These are phyloP conservation scores for Candida anutae DNA, from an alignment of 1,139 yeast species.

Conservation along the genomic window DNA sequence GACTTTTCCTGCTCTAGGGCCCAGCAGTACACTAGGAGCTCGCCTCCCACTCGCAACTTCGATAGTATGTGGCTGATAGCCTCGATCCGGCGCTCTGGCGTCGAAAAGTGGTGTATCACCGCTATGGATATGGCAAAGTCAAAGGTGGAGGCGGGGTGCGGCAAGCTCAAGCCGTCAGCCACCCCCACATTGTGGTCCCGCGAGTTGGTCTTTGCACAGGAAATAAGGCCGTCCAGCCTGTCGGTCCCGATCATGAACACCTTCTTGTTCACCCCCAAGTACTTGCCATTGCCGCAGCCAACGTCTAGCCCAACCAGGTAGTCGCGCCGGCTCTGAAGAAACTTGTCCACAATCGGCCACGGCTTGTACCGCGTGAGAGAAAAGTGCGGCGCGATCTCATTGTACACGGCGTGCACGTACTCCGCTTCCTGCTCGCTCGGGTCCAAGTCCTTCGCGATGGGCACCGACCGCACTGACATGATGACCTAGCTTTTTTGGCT, in stretches of 20 bases:
- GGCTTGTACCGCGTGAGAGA: conserved; percentile 93
- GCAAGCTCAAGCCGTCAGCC: conserved; percentile 70
- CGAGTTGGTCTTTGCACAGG: conserved; percentile 54
- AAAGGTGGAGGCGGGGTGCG: conserved; percentile 52
- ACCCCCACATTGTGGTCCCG: conserved; percentile 40
- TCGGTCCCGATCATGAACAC: conserved; percentile 77
- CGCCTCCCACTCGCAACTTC: conserved; percentile 53
- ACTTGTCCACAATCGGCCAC: conserved; percentile 90
- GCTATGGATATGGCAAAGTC: conserved; percentile 96
- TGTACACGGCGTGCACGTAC: conserved; percentile 84
- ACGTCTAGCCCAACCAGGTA: conserved; percentile 54
- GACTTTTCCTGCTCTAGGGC: conserved; percentile 88
- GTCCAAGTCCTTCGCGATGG: conserved; percentile 21
- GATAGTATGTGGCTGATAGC: conserved; percentile 66
- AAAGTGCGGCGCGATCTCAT: conserved; percentile 86
- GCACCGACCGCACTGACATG: conserved; percentile 23
- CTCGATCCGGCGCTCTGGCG: conserved; percentile 63
- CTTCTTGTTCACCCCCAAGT: conserved; percentile 61
- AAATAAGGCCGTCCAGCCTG: conserved; percentile 66
- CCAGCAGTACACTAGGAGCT: conserved; percentile 85
- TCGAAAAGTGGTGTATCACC: conserved; percentile 93
- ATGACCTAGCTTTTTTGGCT: too few relatives aligned
- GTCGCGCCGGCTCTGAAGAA: conserved; percentile 33
- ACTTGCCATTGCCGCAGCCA: conserved; percentile 97
- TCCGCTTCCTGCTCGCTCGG: conserved; percentile 61